Evolutionary conservation across 441 rosid genomes (phyloP), one percentile per base, ranked within the genome.

Genomic region (Mallotus repandus): DNA sequence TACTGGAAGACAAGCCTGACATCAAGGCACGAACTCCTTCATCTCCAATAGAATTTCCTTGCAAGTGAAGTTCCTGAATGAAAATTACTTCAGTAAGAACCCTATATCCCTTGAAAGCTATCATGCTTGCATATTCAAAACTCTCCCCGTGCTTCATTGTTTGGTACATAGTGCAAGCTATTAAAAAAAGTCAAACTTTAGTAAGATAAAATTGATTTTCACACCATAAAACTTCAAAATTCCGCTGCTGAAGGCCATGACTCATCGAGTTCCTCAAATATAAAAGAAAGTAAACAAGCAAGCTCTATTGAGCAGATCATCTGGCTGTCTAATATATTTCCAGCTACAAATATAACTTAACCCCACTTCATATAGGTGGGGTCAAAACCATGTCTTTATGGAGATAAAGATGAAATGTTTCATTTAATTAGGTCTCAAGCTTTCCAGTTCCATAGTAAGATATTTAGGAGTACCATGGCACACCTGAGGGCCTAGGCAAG

Each of bases 21-120:
- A 89, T 88, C 78, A 94, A 80, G 25, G 91, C 90, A 71, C 94
- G 91, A n/a, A 79, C 78, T 72, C 99, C 99, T 86, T 94, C 99
- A 79, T 94, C 99, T 73, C 99, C 99, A 73, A 92, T 89, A 52
- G 93, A 87, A 81, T 94, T 92, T 66, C 99, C 99, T 81, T 92
- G 97, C 84, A 94, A 82, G 82, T 92, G 92, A 83, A 94, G 98
- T 84, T 92, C 98, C 99, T 94, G 85, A 41, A 69, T 22, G 75
- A 48, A 71, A 56, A 63, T 50, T 76, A 82, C 66, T 56, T 65
- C 11, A 60, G 32, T 61, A 62, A 77, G 61, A 84, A 59, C 53
- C 54, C 45, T 35, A 7, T 29, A 38, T 53, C 67, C 49, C 62
- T 62, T 58, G 68, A 63, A 63, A 35, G 66, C 67, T 35, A 61